These are phyloP conservation scores for Fonsecaea pedrosoi DNA, from an alignment of 2,329 filamentous ascomycete species.

Conservation along the genomic window DNA sequence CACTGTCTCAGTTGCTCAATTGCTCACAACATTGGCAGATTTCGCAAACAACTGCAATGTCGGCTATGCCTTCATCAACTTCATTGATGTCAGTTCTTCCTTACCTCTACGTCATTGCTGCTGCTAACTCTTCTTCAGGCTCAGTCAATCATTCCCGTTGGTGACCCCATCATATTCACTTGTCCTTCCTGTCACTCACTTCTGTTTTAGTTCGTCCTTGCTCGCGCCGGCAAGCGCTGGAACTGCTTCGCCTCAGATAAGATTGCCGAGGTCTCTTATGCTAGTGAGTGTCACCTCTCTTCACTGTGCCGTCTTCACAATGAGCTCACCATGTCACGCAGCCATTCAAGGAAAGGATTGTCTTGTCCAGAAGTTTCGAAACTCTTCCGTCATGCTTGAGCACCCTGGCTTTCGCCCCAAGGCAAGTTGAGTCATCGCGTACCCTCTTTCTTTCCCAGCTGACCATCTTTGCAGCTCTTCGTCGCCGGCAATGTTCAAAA, in stretches of 20 bases:
- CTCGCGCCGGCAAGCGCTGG: slow-evolving; percentile 74
- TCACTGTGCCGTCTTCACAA: slow-evolving; percentile 2
- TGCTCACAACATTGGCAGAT: slow-evolving; percentile 53
- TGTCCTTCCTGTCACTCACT: slow-evolving; percentile 26
- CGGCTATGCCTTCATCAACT: slow-evolving; percentile 97
- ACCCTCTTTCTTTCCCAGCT: slow-evolving; percentile 13
- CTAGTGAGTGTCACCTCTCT: slow-evolving; percentile 66
- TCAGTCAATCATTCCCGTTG: slow-evolving; percentile 35
- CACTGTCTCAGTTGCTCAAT: slow-evolving; percentile 6
- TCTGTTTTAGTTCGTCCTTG: slow-evolving; percentile 71
- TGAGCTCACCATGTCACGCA: slow-evolving; percentile 46
- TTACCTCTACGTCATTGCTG: not conserved
- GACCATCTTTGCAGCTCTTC: slow-evolving; percentile 55
- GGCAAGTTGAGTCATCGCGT: slow-evolving; percentile 53
- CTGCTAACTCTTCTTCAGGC: slow-evolving; percentile 28
- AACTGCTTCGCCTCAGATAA: slow-evolving; percentile 84
- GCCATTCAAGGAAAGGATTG: slow-evolving; percentile 92
- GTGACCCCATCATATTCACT: not conserved
- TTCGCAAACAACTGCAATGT: slow-evolving; percentile 87
- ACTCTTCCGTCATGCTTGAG: slow-evolving; percentile 95
- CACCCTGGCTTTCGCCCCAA: slow-evolving; percentile 81
- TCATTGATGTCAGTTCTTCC: slow-evolving; percentile 70
- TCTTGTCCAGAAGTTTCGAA: slow-evolving; percentile 92
- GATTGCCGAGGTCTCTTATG: slow-evolving; percentile 88
- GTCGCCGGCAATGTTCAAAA: slow-evolving; percentile 58